Base-by-base conservation (phyloP, 805 yeast genomes). In the Wickerhamomyces rabaulensis region DNA sequence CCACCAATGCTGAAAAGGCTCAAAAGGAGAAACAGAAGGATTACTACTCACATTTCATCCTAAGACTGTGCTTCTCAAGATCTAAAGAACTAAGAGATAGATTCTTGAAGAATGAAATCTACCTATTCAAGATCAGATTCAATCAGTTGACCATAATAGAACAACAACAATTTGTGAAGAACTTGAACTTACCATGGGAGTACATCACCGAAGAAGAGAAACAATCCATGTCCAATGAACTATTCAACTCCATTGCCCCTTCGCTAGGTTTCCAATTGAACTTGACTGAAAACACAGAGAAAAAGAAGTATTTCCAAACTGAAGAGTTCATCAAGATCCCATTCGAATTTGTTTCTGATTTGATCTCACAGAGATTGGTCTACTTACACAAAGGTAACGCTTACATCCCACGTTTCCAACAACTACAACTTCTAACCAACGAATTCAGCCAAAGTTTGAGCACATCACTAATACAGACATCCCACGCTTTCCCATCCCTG, bases 61-160 rank as follows among this genome's bases (percentile, higher is more conserved):
- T 94, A 52, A 74, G 97, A 46, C 72, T 94, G 36, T 96, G 95
- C 40, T 94, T 94, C 62, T 87, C 97, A 61, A 80, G 95, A 52
- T 78, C 81, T 3, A 87, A 87, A 42, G 98, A 92, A 49, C 73
- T 91, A 42, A 76, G 97, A 51, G 78, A 75, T 31, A 79, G 92
- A 60, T 92, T 94, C 57, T 71, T 87, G 27, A 77, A 80, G 54
- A 80, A 90, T 27, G 99, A 94, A 62, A 71, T 85, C 0, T 67
- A 75, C 13, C 69, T 94, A 37, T 90, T 94, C 67, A 80, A 77
- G 58, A 68, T 90, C 41, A 74, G 99, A 52, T 92, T 78, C 62
- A 75, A 75, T 51, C 64, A 74, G 61, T 70, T 87, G 48, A 82
- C 84, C 33, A 69, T 78, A 0, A 62, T 65, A 7, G 97, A 90